Evolutionary conservation across 805 yeast species (phyloP), one percentile per base, ranked within the genome.

Genomic region (Suhomyces pyralidae): DNA sequence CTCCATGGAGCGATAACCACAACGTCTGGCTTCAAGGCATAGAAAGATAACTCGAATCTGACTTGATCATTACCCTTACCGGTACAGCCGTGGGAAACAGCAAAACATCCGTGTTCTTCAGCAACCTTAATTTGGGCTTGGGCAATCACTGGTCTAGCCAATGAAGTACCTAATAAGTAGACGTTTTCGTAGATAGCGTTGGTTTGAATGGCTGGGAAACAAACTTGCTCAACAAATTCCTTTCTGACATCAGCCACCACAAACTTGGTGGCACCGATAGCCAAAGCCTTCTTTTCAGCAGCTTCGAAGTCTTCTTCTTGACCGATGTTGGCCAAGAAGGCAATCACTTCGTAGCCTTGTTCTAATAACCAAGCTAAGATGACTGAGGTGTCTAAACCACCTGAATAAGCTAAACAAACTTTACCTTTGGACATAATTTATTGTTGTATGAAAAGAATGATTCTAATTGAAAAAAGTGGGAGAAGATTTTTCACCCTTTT

Each of bases 61-160:
- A 94, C 97, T 79, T 94, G 99, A 76, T 94, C 99, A 72, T 94
- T 94, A 78, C 99, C 99, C 80, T 94, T 94, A 79, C 99, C 99
- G 61, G 99, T 94, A 79, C 99, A 94, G 59, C 99, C 99, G 74
- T 94, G 99, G 47, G 97, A 85, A 48, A 94, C 99, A 50, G 98
- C 98, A 65, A 93, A 91, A 81, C 99, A 94, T 59, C 97, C 97
- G 74, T 94, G 96, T 66, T 88, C 82, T 78, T 91, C 96, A 57
- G 99, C 99, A 59, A 90, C 97, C 66, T 88, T 82, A 71, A 94
- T 94, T 79, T 94, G 99, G 49, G 99, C 99, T 77, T 92, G 86
- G 52, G 99, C 97, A 73, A 94, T 94, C 53, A 93, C 97, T 36
- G 99, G 99, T 80, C 99, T 88, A 49, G 99, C 99, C 67, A 94